phyloP scores from a whole-genome alignment of 345 rosid species.

The Gossypioides kirkii region DNA sequence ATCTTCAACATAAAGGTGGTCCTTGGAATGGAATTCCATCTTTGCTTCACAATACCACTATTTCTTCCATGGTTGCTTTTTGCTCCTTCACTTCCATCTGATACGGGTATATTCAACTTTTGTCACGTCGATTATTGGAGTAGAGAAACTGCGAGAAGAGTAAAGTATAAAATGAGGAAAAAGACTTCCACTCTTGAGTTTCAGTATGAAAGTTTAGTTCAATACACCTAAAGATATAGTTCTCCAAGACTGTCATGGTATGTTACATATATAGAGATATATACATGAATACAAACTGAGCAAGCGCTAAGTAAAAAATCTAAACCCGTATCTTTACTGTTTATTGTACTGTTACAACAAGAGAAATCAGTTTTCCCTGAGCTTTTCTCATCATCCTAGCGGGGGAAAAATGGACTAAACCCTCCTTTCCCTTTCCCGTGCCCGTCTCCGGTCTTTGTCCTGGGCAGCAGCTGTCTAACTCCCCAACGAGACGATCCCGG shows the following conservation, averaged over 20 bases:
- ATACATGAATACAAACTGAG: slow-evolving; percentile 27
- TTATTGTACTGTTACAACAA: slow-evolving; percentile 18
- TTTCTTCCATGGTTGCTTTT: not conserved
- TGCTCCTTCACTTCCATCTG: not conserved
- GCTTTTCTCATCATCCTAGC: not conserved
- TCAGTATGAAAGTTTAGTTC: not conserved
- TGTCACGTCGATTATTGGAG: too few relatives aligned
- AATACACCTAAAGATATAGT: not conserved
- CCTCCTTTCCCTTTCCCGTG: not conserved
- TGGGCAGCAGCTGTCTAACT: slow-evolving; percentile 12
- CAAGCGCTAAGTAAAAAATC: slow-evolving; percentile 15
- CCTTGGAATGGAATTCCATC: not conserved
- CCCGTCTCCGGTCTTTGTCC: not conserved
- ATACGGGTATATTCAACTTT: not conserved
- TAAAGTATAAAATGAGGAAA: not conserved
- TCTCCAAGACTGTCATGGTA: slow-evolving; percentile 19
- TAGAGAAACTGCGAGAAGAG: too few relatives aligned
- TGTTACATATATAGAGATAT: slow-evolving; percentile 24
- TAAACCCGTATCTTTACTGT: slow-evolving; percentile 15
- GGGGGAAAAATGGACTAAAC: not conserved
- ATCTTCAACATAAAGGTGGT: slow-evolving; percentile 10
- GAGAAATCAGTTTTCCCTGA: slow-evolving; percentile 20
- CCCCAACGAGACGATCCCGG: slow-evolving; percentile 4
- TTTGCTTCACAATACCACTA: not conserved
- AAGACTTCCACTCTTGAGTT: slow-evolving; percentile 15